A percentile compares a stretch with the other conserved stretches of the same genome.
Evolutionary conservation across 441 rosid genomes (phyloP).

Genomic region (Adansonia madagascariensis): DNA sequence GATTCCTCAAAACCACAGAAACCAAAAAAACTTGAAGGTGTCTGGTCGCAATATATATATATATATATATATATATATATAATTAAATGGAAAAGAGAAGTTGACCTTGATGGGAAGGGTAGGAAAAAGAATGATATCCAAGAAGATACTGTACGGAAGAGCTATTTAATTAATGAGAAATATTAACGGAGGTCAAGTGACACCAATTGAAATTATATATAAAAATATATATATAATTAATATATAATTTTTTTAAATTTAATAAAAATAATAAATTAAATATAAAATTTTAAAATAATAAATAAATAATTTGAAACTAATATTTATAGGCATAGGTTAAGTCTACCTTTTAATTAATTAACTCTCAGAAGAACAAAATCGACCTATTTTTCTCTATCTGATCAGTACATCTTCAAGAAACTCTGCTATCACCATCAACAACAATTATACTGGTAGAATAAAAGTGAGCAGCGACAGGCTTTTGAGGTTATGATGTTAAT

Average conservation of each 20-base stretch:
- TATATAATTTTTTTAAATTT: too few species aligned
- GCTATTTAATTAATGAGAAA: neutral
- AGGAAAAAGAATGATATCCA: neutral
- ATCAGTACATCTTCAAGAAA: neutral
- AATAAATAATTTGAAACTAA: too few species aligned
- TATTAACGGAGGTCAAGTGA: too few species aligned
- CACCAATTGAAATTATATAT: too few species aligned
- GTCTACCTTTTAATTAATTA: neutral
- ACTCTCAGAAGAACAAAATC: conserved; percentile 4
- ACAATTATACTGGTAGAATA: conserved; percentile 17
- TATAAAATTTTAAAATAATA: too few species aligned
- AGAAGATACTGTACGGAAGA: neutral
- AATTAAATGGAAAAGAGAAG: neutral
- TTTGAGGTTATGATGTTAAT: conserved; percentile 32
- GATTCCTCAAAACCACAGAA: neutral
- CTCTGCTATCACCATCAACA: conserved; percentile 31
- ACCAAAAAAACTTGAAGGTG: neutral
- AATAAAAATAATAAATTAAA: too few species aligned
- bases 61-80: neutral
- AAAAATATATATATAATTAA: too few species aligned
- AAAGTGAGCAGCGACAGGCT: conserved; percentile 26
- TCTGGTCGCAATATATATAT: neutral
- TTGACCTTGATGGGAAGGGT: neutral
- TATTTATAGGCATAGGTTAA: too few species aligned
- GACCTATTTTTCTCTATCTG: neutral